Conservation (phyloP, 2,329 filamentous ascomycete genomes). For the Tolypocladium nubicola region DNA sequence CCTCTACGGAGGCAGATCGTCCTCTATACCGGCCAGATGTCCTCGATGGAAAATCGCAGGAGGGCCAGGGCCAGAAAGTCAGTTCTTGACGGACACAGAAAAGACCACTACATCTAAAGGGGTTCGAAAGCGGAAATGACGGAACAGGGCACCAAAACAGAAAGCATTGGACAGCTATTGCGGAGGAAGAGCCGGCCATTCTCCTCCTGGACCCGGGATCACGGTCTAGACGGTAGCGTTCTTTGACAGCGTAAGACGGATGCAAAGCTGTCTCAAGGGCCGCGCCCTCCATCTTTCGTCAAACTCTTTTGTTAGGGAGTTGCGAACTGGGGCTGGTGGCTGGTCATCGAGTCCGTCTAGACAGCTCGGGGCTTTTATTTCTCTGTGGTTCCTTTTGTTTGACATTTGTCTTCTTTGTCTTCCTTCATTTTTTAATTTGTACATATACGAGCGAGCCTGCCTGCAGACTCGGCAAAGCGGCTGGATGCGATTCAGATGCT, state of each 20-base stretch:
- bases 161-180: constrained; percentile 12
- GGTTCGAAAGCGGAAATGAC: constrained; percentile 15
- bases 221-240: neutral
- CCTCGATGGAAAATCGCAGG: constrained; percentile 4
- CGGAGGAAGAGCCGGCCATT: constrained; percentile 12
- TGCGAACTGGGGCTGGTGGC: constrained; percentile 2
- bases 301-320: neutral
- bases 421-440: constrained; percentile 18
- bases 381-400: constrained; percentile 19
- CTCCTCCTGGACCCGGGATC: constrained; percentile 9
- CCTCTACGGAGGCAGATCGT: constrained; percentile 1
- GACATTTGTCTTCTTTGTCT: constrained; percentile 12
- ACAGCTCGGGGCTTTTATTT: constrained; percentile 7
- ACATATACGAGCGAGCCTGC: constrained; percentile 23
- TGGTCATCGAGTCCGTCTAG: neutral
- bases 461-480: constrained; percentile 15
- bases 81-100: constrained; percentile 11
- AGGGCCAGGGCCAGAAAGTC: constrained; percentile 2
- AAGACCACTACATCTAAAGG: constrained; percentile 18
- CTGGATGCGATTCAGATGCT: constrained; percentile 2
- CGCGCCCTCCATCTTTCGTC: neutral
- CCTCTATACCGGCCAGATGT: constrained; percentile 1
- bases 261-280: neutral
- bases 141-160: constrained; percentile 8
- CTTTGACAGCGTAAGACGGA: neutral